Conservation (phyloP, 345 rosid species). For the Arabis hirsuta region DNA sequence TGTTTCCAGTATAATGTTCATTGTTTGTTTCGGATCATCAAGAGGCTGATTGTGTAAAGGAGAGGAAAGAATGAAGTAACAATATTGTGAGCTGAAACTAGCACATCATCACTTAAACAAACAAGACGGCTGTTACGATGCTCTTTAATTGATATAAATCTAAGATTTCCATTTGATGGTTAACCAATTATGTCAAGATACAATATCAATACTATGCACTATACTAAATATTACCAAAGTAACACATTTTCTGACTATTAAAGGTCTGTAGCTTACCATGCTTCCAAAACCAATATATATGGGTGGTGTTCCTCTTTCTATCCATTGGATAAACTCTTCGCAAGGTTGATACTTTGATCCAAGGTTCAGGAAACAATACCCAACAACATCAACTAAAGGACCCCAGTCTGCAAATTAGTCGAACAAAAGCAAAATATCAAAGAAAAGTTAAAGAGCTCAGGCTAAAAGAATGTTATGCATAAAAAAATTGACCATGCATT, state of each 20-base stretch:
- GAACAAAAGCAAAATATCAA: constrained; percentile 6
- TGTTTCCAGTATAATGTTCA: constrained; percentile 81
- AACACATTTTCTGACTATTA: background rate
- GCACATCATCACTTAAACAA: constrained; percentile 1
- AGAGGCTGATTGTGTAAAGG: constrained; percentile 71
- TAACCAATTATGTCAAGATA: background rate
- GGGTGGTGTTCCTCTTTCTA: constrained; percentile 74
- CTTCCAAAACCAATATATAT: constrained; percentile 97
- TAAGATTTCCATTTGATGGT: background rate
- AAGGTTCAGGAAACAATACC: constrained; percentile 90
- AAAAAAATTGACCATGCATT: background rate
- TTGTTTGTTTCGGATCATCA: constrained; percentile 79
- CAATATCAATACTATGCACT: background rate
- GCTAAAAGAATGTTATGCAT: background rate
- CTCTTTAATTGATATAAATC: background rate
- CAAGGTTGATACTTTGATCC: constrained; percentile 78
- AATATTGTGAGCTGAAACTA: constrained; percentile 13
- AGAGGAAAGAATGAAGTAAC: constrained; percentile 15
- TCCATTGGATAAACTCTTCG: constrained; percentile 75
- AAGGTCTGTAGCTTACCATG: constrained; percentile 67
- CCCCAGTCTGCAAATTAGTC: constrained; percentile 83
- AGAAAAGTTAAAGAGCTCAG: background rate
- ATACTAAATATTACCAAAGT: constrained; percentile 2
- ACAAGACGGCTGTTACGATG: background rate
- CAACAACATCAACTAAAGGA: constrained; percentile 89